A percentile compares a stretch with the other conserved stretches of the same genome.
phyloP scores from a whole-genome alignment of 495 filamentous ascomycete species.

The Daldinia bambusicola region DNA sequence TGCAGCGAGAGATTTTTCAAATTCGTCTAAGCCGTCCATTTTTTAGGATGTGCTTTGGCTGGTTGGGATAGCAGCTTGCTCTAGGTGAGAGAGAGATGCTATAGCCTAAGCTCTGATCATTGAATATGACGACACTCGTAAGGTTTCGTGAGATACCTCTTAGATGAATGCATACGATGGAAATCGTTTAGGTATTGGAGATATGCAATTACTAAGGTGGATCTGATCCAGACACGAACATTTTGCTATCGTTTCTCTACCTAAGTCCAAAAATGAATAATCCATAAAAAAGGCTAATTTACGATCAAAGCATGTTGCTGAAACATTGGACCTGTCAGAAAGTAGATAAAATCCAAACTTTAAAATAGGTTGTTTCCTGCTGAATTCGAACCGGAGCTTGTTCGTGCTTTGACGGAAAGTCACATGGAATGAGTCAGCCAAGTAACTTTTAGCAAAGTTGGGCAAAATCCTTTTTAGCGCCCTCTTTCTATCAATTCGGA shows the following conservation, averaged over 20 bases:
- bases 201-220: slow-evolving; percentile 17
- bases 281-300: not conserved
- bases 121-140: slow-evolving; percentile 27
- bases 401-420: not conserved
- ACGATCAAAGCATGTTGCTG: not conserved
- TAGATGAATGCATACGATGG: not conserved
- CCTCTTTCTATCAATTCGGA: not conserved
- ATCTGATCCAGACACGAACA: too few relatives aligned
- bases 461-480: slow-evolving; percentile 18
- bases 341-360: not conserved
- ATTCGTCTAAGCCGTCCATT: slow-evolving; percentile 65
- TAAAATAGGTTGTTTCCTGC: not conserved
- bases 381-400: slow-evolving; percentile 3
- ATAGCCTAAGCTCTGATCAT: slow-evolving; percentile 2
- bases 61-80: not conserved
- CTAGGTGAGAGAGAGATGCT: not conserved
- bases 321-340: not conserved
- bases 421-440: not conserved
- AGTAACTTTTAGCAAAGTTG: not conserved
- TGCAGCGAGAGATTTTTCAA: slow-evolving; percentile 64
- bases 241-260: too few relatives aligned
- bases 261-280: too few relatives aligned
- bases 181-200: not conserved
- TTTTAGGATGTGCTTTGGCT: slow-evolving; percentile 14
- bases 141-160: not conserved